Conservation (phyloP, 768 basidiomycete genomes). For the Termitomyces sp. region DNA sequence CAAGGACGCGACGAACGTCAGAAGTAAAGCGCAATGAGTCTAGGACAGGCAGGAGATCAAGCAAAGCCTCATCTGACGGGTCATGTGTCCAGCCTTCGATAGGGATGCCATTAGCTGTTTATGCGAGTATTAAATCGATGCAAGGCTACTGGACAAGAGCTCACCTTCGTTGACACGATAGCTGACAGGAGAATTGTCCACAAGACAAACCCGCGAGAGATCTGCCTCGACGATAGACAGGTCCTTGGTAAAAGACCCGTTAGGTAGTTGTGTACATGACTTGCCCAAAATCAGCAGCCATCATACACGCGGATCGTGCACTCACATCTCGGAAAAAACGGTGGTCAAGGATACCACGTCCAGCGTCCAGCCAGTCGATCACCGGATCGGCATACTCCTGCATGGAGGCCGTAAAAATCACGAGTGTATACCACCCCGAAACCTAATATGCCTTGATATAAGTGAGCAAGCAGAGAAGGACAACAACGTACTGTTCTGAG, state of each 20-base stretch:
- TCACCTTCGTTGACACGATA: constrained; percentile 93
- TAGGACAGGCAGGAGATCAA: constrained; percentile 91
- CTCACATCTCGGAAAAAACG: constrained; percentile 90
- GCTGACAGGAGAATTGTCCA: constrained; percentile 94
- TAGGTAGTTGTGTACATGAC: constrained; percentile 90
- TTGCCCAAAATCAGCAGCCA: constrained; percentile 23
- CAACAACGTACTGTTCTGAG: constrained; percentile 64
- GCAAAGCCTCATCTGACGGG: constrained; percentile 91
- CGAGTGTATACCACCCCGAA: constrained; percentile 96
- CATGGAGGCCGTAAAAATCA: constrained; percentile 99
- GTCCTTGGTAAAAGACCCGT: constrained; percentile 95
- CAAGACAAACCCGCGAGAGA: constrained; percentile 87
- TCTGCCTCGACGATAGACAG: constrained; percentile 83
- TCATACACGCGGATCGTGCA: constrained; percentile 10
- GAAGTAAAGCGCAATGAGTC: constrained; percentile 95
- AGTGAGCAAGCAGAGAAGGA: background rate
- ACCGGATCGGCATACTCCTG: constrained; percentile 99
- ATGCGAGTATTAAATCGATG: background rate
- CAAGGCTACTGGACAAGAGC: constrained; percentile 13
- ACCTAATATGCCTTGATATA: constrained; percentile 52
- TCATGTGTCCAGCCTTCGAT: constrained; percentile 99
- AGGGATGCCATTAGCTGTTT: constrained; percentile 91
- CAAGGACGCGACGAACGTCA: constrained; percentile 90
- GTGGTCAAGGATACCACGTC: constrained; percentile 83
- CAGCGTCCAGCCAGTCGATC: constrained; percentile 98